These are phyloP conservation scores for Chaetomiaceae sp. DNA, from an alignment of 2,329 filamentous ascomycete species.

Conservation along the genomic window DNA sequence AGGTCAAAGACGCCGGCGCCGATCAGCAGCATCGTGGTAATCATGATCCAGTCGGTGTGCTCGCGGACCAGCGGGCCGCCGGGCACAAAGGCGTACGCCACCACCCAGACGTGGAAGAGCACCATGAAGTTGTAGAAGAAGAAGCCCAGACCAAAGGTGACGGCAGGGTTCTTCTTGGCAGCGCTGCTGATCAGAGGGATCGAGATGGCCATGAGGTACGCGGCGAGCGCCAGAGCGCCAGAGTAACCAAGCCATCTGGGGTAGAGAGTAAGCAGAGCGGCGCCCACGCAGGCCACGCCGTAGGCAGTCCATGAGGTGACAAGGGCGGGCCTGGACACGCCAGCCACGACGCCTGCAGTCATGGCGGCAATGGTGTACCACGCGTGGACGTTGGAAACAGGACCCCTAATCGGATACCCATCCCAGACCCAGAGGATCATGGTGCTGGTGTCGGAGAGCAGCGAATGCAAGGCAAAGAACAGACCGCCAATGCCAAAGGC, in stretches of 20 bases:
- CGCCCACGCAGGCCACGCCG: conserved; percentile 72
- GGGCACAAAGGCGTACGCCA: conserved; percentile 96
- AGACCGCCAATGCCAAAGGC: conserved; percentile 77
- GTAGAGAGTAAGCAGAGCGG: conserved; percentile 70
- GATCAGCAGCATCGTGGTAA: conserved; percentile 75
- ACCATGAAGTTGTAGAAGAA: conserved; percentile 89
- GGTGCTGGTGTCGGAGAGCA: conserved; percentile 94
- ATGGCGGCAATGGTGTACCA: conserved; percentile 82
- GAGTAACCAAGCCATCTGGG: conserved; percentile 87
- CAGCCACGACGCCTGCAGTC: conserved; percentile 72
- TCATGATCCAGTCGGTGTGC: conserved; percentile 94
- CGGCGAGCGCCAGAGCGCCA: conserved; percentile 69
- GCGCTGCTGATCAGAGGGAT: conserved; percentile 72
- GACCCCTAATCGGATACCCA: conserved; percentile 85
- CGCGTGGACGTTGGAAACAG: conserved; percentile 83
- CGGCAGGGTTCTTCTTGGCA: conserved; percentile 69
- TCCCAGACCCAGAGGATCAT: conserved; percentile 99
- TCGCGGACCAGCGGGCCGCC: conserved; percentile 89
- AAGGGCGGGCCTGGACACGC: conserved; percentile 67
- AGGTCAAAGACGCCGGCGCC: conserved; percentile 80
- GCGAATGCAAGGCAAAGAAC: conserved; percentile 84
- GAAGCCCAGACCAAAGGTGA: conserved; percentile 84
- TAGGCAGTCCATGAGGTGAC: conserved; percentile 76
- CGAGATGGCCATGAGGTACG: conserved; percentile 77
- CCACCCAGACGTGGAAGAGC: conserved; percentile 97